phyloP scores from a whole-genome alignment of 257 asterid genomes.

The Eucommia ulmoides region DNA sequence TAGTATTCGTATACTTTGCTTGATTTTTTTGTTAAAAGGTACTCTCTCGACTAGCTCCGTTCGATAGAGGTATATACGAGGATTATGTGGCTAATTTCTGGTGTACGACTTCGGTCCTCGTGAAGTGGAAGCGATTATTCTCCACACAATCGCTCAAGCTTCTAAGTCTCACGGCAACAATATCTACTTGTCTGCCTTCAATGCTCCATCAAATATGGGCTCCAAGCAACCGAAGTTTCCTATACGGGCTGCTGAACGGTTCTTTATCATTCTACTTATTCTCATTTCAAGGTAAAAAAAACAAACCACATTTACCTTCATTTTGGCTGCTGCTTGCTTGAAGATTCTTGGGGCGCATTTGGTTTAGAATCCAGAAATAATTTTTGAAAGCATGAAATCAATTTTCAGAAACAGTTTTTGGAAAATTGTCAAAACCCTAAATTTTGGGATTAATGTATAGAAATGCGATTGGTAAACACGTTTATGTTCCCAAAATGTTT shows the following conservation, averaged over 20 bases:
- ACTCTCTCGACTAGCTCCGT: conserved; percentile 89
- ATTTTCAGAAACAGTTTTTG: too few relatives aligned
- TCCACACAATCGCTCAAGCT: conserved; percentile 49
- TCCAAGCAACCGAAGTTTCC: conserved; percentile 64
- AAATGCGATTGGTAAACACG: too few relatives aligned
- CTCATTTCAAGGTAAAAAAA: conserved; percentile 83
- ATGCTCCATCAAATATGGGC: conserved; percentile 53
- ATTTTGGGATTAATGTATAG: too few relatives aligned
- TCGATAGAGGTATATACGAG: conserved; percentile 94
- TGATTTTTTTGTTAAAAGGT: conserved; percentile 54
- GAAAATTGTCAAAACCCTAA: too few relatives aligned
- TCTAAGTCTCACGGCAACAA: conserved; percentile 65
- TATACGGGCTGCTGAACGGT: conserved; percentile 71
- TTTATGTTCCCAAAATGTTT: too few relatives aligned
- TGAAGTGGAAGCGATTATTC: conserved; percentile 94
- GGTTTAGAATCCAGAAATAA: too few relatives aligned
- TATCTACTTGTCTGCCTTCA: conserved; percentile 69
- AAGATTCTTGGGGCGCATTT: too few relatives aligned
- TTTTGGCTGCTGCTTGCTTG: conserved; percentile 12
- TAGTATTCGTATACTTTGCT: neutral
- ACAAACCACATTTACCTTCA: conserved; percentile 5
- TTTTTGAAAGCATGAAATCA: too few relatives aligned
- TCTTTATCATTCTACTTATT: conserved; percentile 78
- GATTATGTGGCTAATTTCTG: conserved; percentile 98
- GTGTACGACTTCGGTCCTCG: conserved; percentile 71